Percentiles rank a stretch among this genome's conserved stretches.
phyloP scores from a whole-genome alignment of 2,329 filamentous ascomycete species.

The Rutstroemia sp. region DNA sequence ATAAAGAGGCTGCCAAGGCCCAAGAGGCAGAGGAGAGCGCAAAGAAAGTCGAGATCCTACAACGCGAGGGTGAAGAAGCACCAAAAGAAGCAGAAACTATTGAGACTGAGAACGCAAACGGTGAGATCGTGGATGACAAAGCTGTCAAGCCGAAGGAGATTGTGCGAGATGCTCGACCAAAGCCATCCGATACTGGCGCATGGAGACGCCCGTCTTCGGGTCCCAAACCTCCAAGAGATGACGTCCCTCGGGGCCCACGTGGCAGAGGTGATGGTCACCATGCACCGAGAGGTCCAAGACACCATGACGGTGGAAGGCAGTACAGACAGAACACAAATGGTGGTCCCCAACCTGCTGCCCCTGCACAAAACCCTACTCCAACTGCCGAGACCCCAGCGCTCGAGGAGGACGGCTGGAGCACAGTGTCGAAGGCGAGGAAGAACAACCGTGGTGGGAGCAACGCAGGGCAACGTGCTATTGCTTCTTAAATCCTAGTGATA shows the following conservation, averaged over 20 bases:
- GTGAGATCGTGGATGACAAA: slow-evolving; percentile 42
- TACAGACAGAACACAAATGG: slow-evolving; percentile 30
- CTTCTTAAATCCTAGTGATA: slow-evolving; percentile 22
- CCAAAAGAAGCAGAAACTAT: slow-evolving; percentile 26
- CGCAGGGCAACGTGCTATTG: slow-evolving; percentile 26
- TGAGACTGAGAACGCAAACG: slow-evolving; percentile 30
- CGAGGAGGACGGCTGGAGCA: slow-evolving; percentile 60
- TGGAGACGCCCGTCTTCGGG: slow-evolving; percentile 49
- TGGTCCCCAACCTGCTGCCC: slow-evolving; percentile 38
- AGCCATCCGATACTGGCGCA: slow-evolving; percentile 50
- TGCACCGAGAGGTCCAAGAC: slow-evolving; percentile 22
- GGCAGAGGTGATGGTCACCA: slow-evolving; percentile 33
- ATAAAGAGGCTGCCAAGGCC: slow-evolving; percentile 48
- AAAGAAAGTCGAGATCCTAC: slow-evolving; percentile 28
- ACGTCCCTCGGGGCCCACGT: slow-evolving; percentile 35
- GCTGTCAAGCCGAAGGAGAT: slow-evolving; percentile 38
- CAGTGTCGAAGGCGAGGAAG: slow-evolving; percentile 38
- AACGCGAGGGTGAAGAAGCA: slow-evolving; percentile 26
- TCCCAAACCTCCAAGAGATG: slow-evolving; percentile 32
- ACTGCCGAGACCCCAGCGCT: slow-evolving; percentile 32
- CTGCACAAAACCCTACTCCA: slow-evolving; percentile 32
- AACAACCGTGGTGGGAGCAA: slow-evolving; percentile 29
- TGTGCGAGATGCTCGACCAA: slow-evolving; percentile 43
- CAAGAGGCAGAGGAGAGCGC: slow-evolving; percentile 33
- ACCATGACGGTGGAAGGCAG: slow-evolving; percentile 22